phyloP scores from a whole-genome alignment of 768 basidiomycete species.

The Mycena galericulata region DNA sequence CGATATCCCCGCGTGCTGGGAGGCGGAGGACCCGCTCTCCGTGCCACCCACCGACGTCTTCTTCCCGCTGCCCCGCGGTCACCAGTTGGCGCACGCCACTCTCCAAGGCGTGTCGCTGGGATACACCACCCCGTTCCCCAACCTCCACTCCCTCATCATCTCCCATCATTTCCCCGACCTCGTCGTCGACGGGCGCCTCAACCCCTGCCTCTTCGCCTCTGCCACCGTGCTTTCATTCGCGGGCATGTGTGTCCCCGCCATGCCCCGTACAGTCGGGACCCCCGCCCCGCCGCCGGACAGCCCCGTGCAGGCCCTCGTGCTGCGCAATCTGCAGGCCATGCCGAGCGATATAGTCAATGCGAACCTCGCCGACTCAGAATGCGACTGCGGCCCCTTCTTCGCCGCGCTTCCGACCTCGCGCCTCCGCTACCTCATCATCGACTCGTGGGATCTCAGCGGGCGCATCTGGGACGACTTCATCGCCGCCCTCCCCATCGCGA shows the following conservation, averaged over 20 bases:
- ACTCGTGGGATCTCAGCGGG: too few species aligned
- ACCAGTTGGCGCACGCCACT: too few species aligned
- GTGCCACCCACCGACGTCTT: too few species aligned
- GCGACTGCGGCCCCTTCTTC: too few species aligned
- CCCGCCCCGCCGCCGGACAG: background rate
- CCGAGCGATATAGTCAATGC: background rate
- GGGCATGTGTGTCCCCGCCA: background rate
- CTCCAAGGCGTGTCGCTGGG: conserved; percentile 4
- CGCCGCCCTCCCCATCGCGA: background rate
- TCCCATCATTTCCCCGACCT: background rate
- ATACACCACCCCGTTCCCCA: background rate
- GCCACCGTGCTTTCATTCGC: background rate
- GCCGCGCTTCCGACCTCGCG: too few species aligned
- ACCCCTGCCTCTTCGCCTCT: background rate
- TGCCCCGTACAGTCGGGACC: background rate
- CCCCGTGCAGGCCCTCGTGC: background rate
- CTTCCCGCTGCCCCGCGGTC: too few species aligned
- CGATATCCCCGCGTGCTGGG: too few species aligned
- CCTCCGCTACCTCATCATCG: too few species aligned
- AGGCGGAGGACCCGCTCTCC: too few species aligned
- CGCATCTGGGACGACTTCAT: too few species aligned
- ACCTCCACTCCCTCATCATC: background rate
- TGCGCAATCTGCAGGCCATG: background rate
- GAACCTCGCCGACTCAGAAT: background rate
- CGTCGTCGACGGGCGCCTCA: background rate